phyloP scores from a whole-genome alignment of 2,329 filamentous ascomycete genomes.

The Cytospora mali region DNA sequence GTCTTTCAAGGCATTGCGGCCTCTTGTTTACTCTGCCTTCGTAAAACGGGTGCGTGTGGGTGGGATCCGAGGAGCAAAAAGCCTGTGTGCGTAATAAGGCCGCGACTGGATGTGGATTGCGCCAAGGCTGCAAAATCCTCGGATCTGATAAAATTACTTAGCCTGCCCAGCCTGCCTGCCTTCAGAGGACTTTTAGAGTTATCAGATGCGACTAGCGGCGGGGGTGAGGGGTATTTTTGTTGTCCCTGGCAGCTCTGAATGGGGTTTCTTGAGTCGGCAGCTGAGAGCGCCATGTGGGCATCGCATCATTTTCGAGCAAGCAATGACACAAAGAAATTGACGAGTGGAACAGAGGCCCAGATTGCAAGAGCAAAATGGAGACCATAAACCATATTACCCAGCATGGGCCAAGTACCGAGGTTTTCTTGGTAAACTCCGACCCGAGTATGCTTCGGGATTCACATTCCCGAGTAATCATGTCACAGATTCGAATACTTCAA shows the following conservation, averaged over 20 bases:
- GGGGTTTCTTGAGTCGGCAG: not conserved
- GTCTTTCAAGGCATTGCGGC: conserved; percentile 1
- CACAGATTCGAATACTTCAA: not conserved
- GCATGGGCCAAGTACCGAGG: not conserved
- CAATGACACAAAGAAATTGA: not conserved
- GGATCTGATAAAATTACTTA: conserved; percentile 21
- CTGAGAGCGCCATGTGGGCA: not conserved
- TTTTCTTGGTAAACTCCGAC: not conserved
- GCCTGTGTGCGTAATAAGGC: conserved; percentile 10
- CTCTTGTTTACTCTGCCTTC: conserved; percentile 1
- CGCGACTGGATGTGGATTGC: conserved; percentile 9
- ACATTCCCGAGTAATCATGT: not conserved
- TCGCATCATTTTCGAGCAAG: not conserved
- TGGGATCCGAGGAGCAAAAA: not conserved
- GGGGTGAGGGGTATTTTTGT: conserved; percentile 13
- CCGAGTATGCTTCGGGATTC: not conserved
- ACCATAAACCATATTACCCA: not conserved
- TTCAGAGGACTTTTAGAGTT: not conserved
- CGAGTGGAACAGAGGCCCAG: not conserved
- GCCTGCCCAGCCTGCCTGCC: too few relatives aligned
- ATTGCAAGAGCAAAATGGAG: not conserved
- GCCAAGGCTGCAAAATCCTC: conserved; percentile 22
- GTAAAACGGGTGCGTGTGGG: not conserved
- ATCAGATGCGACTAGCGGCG: conserved; percentile 16
- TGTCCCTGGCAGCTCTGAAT: not conserved